Evolutionary conservation across 139 green algal species (phyloP), one percentile per base, ranked within the genome.

Genomic region (Yamagishiella unicocca): DNA sequence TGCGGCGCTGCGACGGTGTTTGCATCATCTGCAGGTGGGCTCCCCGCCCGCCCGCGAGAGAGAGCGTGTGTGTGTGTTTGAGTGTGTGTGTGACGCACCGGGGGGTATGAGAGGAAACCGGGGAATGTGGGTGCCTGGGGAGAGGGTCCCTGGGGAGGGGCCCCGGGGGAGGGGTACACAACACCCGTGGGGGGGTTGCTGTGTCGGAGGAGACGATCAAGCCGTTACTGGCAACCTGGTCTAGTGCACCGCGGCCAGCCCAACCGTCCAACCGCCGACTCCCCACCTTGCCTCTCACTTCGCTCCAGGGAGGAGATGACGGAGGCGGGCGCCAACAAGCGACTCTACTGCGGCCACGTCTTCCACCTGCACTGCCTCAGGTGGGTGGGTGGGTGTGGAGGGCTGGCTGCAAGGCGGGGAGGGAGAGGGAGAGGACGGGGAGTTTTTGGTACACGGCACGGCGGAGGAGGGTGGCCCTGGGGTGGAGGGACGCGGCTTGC

Each of bases 321-420:
- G 42, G 50, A 66, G 25, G 53, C 55, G 55, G 88, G 83, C 19
- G 38, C 83, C 61, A 96, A 96, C 92, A 99, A 99, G 94, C 97
- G 97, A 90, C 94, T 99, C 67, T 79, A 90, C 45, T 99, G 98
- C 88, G 90, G 91, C 29, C 98, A 99, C 77, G 92, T 97, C 29
- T 99, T 99, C 91, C 98, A 99, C 89, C 53, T 98, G 82, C 95
- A 98, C 89, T 99, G 98, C 93, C 92, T 99, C 19, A 94, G 97
- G 89, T 96, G 82, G 0, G 87, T 42, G 10, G 10, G 77, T 43
- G 58, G 19, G 64, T 33, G 3, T 24, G 27, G 17, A 50, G 19
- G 14, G 58, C 25, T 24, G 66, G 25, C 9, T 43, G 8, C 66
- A 74, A 24, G 27, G 66, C 17, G 22, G 8, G 12, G 17, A 74